Percentiles rank a stretch among this genome's conserved stretches.
phyloP scores from a whole-genome alignment of 1,284 basidiomycete genomes.

The Phylloporus sp. region DNA sequence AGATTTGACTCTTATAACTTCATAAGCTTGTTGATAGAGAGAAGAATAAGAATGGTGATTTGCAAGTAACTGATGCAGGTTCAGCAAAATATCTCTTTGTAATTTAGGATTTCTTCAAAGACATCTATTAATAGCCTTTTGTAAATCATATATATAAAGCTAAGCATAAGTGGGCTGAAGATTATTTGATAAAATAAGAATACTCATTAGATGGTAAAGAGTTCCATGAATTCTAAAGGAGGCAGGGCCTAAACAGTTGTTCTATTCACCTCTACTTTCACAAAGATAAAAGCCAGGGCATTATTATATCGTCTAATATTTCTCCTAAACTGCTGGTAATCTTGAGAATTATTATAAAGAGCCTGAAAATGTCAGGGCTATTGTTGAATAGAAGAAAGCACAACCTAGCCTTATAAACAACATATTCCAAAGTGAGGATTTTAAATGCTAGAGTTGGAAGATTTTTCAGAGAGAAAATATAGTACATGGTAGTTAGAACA shows the following conservation, averaged over 20 bases:
- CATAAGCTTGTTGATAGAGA: slow-evolving; percentile 31
- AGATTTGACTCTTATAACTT: slow-evolving; percentile 29
- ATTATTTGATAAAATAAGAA: slow-evolving; percentile 32
- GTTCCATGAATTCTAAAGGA: too few species aligned
- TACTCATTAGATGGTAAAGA: slow-evolving; percentile 41
- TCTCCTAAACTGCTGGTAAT: slow-evolving; percentile 24
- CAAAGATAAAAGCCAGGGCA: too few species aligned
- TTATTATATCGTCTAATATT: not conserved
- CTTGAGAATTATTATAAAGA: too few species aligned
- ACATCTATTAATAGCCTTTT: slow-evolving; percentile 29
- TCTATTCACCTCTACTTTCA: slow-evolving; percentile 32
- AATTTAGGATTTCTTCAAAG: slow-evolving; percentile 28
- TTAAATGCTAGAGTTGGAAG: not conserved
- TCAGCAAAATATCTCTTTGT: slow-evolving; percentile 28
- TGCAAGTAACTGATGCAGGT: slow-evolving; percentile 34
- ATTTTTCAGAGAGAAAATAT: too few species aligned
- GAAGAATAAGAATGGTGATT: slow-evolving; percentile 36
- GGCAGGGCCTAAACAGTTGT: slow-evolving; percentile 35
- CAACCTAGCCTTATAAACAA: slow-evolving; percentile 33
- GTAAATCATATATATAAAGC: slow-evolving; percentile 43
- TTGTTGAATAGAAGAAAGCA: slow-evolving; percentile 20
- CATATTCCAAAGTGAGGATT: slow-evolving; percentile 30
- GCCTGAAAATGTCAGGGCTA: slow-evolving; percentile 17
- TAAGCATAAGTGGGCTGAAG: slow-evolving; percentile 39
- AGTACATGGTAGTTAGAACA: too few species aligned